These are phyloP conservation scores for Westerdykella aurantiaca DNA, from an alignment of 2,329 filamentous ascomycete genomes.

Conservation along the genomic window DNA sequence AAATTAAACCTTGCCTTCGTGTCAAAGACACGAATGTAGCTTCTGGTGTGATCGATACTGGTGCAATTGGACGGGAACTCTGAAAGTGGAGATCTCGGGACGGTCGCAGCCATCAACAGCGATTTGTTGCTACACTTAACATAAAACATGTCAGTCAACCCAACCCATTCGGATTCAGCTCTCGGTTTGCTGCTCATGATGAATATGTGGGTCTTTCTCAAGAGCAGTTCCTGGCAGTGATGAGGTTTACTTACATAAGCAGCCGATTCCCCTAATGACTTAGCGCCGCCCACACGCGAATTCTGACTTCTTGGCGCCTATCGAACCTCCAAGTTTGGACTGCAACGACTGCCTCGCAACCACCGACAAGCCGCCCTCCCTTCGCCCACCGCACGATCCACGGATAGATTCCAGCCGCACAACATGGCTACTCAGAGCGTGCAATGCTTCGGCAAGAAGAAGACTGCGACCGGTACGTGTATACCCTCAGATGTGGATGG, in stretches of 20 bases:
- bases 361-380: conserved; percentile 21
- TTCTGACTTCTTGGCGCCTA: conserved; percentile 8
- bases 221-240: too few relatives aligned
- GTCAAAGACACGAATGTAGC: too few relatives aligned
- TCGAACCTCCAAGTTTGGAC: background rate
- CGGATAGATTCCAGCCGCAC: conserved; percentile 26
- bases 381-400: conserved; percentile 27
- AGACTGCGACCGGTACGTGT: conserved; percentile 45
- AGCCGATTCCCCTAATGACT: background rate
- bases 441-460: conserved; percentile 97
- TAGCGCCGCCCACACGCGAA: conserved; percentile 15
- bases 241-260: too few relatives aligned
- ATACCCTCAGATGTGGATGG: background rate
- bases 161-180: too few relatives aligned
- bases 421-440: conserved; percentile 43
- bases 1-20: background rate
- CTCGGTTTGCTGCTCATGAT: too few relatives aligned
- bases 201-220: too few relatives aligned
- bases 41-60: too few relatives aligned
- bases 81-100: background rate
- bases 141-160: too few relatives aligned
- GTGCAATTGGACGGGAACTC: background rate
- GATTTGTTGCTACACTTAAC: too few relatives aligned
- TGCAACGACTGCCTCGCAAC: conserved; percentile 6
- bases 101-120: background rate